Conservation (phyloP, 208 protist genomes). For the Crithidia sp. region DNA sequence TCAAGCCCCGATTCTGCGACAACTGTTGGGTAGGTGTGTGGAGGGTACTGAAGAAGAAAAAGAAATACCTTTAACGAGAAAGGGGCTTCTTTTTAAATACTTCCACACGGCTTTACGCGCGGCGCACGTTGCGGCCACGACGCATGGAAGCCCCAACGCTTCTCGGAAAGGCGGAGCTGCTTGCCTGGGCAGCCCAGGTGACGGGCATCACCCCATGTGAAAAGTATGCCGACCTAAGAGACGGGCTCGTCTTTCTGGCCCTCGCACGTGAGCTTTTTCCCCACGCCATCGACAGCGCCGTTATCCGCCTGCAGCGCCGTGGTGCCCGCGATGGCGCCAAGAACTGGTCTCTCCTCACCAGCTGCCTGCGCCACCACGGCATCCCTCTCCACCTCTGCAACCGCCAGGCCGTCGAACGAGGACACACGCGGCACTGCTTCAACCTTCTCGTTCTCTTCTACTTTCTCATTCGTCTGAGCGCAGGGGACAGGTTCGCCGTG, state of each 20-base stretch:
- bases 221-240: constrained; percentile 63
- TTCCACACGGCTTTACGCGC: too few species aligned
- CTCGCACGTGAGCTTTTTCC: constrained; percentile 45
- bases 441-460: constrained; percentile 79
- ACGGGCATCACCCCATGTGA: constrained; percentile 47
- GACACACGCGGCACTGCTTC: constrained; percentile 60
- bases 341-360: constrained; percentile 62
- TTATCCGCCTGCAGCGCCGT: constrained; percentile 41
- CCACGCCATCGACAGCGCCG: constrained; percentile 20
- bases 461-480: constrained; percentile 50
- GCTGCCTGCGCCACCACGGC: constrained; percentile 35
- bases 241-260: constrained; percentile 61
- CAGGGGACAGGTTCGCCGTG: constrained; percentile 51
- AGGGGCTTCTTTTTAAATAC: too few species aligned
- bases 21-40: too few species aligned
- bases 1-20: too few species aligned
- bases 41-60: too few species aligned
- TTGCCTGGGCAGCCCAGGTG: constrained; percentile 50
- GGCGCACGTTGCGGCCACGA: too few species aligned
- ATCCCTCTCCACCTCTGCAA: constrained; percentile 57
- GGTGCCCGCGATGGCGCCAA: constrained; percentile 35
- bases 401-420: constrained; percentile 44
- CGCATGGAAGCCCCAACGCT: constrained; percentile 13
- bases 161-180: constrained; percentile 55
- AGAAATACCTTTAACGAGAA: too few species aligned